phyloP scores from a whole-genome alignment of 441 rosid species.

The Adansonia gregorii region DNA sequence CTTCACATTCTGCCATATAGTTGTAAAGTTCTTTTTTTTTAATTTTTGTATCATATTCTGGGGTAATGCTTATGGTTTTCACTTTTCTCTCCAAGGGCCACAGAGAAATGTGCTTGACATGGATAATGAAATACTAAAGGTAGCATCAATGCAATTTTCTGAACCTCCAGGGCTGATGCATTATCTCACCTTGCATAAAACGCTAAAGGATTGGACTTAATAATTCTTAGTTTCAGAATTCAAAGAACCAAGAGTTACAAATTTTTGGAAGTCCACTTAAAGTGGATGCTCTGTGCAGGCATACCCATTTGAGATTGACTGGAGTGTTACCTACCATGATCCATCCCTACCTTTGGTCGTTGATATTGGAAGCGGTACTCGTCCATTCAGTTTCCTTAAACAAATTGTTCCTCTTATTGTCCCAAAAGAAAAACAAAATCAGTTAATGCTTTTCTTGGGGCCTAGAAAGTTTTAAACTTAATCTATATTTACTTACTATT shows the following conservation, averaged over 20 bases:
- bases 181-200: constrained; percentile 10
- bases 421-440: not conserved
- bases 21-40: not conserved
- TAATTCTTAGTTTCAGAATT: constrained; percentile 3
- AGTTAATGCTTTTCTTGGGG: not conserved
- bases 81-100: not conserved
- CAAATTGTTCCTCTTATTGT: constrained; percentile 14
- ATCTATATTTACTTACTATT: constrained; percentile 4
- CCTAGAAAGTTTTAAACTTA: not conserved
- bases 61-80: constrained; percentile 3
- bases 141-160: constrained; percentile 2
- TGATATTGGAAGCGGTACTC: constrained; percentile 74
- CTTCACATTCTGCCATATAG: not conserved
- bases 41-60: not conserved
- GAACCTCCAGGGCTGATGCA: not conserved
- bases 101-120: constrained; percentile 14
- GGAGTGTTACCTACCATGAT: constrained; percentile 49
- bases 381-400: constrained; percentile 3
- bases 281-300: constrained; percentile 54
- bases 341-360: constrained; percentile 62
- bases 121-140: constrained; percentile 10
- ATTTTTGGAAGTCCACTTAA: constrained; percentile 5
- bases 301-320: constrained; percentile 58
- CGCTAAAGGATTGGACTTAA: not conserved
- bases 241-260: not conserved